Percentiles rank a stretch among this genome's conserved stretches.
These are phyloP conservation scores for Colletotrichum siamense DNA, from an alignment of 2,329 filamentous ascomycete species.

Conservation along the genomic window DNA sequence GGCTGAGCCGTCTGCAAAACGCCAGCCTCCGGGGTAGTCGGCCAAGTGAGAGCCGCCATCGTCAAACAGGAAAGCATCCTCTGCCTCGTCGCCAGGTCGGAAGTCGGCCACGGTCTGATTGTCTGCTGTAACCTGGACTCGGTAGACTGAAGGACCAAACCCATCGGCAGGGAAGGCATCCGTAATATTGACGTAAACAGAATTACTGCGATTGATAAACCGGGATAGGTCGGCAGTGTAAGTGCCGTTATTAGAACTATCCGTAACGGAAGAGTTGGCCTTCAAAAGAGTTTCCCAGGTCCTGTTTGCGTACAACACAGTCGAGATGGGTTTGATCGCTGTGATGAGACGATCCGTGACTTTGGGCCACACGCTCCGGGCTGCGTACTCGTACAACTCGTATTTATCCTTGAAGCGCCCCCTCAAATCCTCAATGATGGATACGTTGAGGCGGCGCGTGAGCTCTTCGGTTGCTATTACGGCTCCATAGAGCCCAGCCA, in stretches of 20 bases:
- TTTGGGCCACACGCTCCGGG: background rate
- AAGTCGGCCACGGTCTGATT: background rate
- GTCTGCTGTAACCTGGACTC: background rate
- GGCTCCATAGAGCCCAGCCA: background rate
- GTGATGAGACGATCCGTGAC: background rate
- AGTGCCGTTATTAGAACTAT: conserved; percentile 1
- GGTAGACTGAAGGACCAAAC: background rate
- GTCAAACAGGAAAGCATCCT: background rate
- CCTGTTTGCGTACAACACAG: background rate
- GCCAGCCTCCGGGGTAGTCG: conserved; percentile 1
- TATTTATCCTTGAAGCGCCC: background rate
- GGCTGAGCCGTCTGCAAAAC: background rate
- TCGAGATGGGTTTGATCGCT: background rate
- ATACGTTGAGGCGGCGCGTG: background rate
- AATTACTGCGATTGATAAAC: background rate
- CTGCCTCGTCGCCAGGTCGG: background rate
- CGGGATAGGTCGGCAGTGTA: background rate
- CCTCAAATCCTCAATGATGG: background rate
- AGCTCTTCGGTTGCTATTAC: background rate
- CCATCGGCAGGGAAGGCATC: background rate
- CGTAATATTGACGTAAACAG: background rate
- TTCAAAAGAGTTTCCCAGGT: background rate
- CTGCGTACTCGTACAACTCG: background rate
- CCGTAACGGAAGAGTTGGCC: background rate
- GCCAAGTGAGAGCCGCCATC: background rate